Conservation (phyloP, 2,329 filamentous ascomycete genomes). For the Nemania sp. region DNA sequence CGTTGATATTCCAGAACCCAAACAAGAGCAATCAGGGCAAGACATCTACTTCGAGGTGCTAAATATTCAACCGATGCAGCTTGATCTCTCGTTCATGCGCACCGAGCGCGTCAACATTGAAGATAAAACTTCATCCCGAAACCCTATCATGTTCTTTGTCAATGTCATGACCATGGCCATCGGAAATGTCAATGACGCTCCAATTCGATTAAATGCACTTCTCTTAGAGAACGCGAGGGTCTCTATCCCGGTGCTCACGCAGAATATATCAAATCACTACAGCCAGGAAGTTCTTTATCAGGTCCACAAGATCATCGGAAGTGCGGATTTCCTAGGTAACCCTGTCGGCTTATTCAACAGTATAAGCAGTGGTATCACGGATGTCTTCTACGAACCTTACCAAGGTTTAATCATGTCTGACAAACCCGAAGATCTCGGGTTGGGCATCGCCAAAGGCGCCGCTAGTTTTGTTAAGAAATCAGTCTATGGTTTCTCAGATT, state of each 20-base stretch:
- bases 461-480: constrained; percentile 99
- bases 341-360: constrained; percentile 98
- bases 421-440: constrained; percentile 91
- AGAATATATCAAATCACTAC: constrained; percentile 93
- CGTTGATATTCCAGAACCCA: constrained; percentile 92
- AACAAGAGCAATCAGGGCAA: constrained; percentile 83
- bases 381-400: constrained; percentile 99
- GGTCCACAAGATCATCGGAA: constrained; percentile 96
- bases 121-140: constrained; percentile 89
- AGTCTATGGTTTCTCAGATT: constrained; percentile 96
- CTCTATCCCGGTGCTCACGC: constrained; percentile 83
- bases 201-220: constrained; percentile 90
- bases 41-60: constrained; percentile 98
- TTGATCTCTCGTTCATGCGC: constrained; percentile 95
- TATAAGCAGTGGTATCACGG: constrained; percentile 94
- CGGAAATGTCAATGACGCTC: constrained; percentile 98
- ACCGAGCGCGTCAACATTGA: constrained; percentile 97
- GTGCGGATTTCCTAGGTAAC: constrained; percentile 96
- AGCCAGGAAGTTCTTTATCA: constrained; percentile 96
- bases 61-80: constrained; percentile 97
- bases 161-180: constrained; percentile 99
- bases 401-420: constrained; percentile 97
- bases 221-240: constrained; percentile 96
- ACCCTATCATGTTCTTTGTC: constrained; percentile 98
- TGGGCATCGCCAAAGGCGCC: constrained; percentile 95